phyloP scores from a whole-genome alignment of 331 rosid genomes.

The Arachis monticola region DNA sequence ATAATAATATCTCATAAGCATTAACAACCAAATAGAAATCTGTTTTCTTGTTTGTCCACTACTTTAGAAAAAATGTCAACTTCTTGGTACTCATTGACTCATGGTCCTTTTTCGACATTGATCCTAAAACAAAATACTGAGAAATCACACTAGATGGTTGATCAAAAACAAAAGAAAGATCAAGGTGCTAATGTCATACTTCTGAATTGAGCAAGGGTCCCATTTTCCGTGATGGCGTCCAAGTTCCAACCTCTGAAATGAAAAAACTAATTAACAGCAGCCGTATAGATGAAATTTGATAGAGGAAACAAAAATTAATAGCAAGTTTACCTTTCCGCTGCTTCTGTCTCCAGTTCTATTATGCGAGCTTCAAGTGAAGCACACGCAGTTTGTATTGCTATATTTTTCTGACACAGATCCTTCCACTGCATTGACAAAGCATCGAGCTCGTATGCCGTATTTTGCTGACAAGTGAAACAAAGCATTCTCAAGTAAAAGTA shows the following conservation, averaged over 20 bases:
- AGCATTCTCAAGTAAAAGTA: conserved; percentile 2
- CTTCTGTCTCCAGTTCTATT: conserved; percentile 68
- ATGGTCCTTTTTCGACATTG: too few species aligned
- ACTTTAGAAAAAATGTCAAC: too few species aligned
- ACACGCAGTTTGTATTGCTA: conserved; percentile 81
- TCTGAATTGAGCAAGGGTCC: conserved; percentile 43
- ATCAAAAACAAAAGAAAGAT: conserved; percentile 3
- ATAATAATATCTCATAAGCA: too few species aligned
- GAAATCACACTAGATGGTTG: background rate
- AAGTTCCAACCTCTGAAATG: conserved; percentile 75
- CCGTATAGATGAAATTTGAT: conserved; percentile 24
- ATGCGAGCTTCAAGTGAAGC: conserved; percentile 62
- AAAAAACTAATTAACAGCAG: conserved; percentile 30
- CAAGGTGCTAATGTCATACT: conserved; percentile 48
- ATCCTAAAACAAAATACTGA: too few species aligned
- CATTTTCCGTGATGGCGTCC: conserved; percentile 59
- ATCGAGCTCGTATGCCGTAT: conserved; percentile 87
- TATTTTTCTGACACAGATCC: conserved; percentile 88
- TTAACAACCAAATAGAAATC: too few species aligned
- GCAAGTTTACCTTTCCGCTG: conserved; percentile 65
- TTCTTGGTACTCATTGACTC: too few species aligned
- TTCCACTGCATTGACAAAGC: conserved; percentile 90
- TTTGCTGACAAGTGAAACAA: conserved; percentile 65
- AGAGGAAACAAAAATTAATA: conserved; percentile 18
- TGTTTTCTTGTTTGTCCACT: too few species aligned